These are phyloP conservation scores for Aurifilum marmelostoma DNA, from an alignment of 2,329 filamentous ascomycete genomes.

Conservation along the genomic window DNA sequence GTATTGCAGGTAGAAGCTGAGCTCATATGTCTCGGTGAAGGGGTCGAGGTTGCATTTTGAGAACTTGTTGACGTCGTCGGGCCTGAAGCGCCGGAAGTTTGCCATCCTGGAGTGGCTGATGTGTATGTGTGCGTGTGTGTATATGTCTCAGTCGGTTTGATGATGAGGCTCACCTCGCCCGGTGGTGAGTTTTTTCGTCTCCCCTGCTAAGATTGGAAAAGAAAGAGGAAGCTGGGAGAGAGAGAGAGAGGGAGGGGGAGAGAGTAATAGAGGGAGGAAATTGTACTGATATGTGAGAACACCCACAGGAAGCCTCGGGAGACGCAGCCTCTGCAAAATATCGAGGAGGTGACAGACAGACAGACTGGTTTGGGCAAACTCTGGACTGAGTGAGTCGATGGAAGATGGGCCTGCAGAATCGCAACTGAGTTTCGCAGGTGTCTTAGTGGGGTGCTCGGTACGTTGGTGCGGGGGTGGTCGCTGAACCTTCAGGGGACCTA, in stretches of 20 bases:
- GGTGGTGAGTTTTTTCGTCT: not conserved
- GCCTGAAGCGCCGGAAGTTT: conserved; percentile 82
- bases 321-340: not conserved
- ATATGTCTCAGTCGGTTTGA: not conserved
- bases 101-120: conserved; percentile 59
- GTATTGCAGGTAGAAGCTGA: conserved; percentile 95
- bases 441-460: not conserved
- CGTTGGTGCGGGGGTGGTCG: no score
- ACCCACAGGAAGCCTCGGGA: not conserved
- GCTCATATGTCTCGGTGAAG: conserved; percentile 96
- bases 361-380: not conserved
- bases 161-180: not conserved
- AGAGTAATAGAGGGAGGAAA: not conserved
- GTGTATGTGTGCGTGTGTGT: not conserved
- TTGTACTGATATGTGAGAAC: not conserved
- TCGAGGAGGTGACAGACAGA: not conserved
- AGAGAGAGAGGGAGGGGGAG: not conserved
- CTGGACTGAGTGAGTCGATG: not conserved
- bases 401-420: no score
- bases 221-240: not conserved
- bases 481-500: not conserved
- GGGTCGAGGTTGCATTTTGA: conserved; percentile 96
- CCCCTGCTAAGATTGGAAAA: not conserved
- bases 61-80: conserved; percentile 83
- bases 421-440: not conserved